A percentile compares a stretch with the other conserved stretches of the same genome.
Evolutionary conservation across 2,329 filamentous ascomycete species (phyloP).

Genomic region (Balansia obtecta): DNA sequence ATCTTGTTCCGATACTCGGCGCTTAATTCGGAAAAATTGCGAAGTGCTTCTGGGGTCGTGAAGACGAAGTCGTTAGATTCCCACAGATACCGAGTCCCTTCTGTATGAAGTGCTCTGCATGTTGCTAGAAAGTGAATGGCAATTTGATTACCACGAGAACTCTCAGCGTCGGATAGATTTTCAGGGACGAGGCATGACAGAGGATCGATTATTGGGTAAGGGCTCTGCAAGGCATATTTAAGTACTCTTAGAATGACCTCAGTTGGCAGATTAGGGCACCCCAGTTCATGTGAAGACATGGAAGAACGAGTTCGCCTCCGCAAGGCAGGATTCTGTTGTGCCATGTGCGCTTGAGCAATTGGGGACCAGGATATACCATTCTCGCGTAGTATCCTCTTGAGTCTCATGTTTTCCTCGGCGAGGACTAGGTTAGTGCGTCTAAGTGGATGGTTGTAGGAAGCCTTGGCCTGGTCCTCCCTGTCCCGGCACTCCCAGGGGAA

Average conservation of each 20-base stretch:
- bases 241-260: conserved; percentile 42
- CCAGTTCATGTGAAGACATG: conserved; percentile 15
- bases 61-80: conserved; percentile 41
- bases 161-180: conserved; percentile 31
- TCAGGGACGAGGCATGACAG: conserved; percentile 31
- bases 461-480: conserved; percentile 36
- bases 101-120: conserved; percentile 34
- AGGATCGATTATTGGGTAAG: conserved; percentile 40
- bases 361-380: conserved; percentile 39
- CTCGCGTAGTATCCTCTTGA: conserved; percentile 39
- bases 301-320: conserved; percentile 21
- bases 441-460: conserved; percentile 35
- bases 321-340: conserved; percentile 17
- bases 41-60: conserved; percentile 37
- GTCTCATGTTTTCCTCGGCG: conserved; percentile 33
- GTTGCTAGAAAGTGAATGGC: conserved; percentile 41
- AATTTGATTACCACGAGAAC: conserved; percentile 32
- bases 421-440: conserved; percentile 33
- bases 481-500: conserved; percentile 40
- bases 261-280: conserved; percentile 33
- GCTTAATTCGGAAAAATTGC: conserved; percentile 34
- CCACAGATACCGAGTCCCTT: conserved; percentile 39
- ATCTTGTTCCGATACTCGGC: conserved; percentile 30
- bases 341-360: conserved; percentile 20
- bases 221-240: conserved; percentile 36